These are phyloP conservation scores for Botrytis aclada DNA, from an alignment of 2,329 filamentous ascomycete genomes.

Conservation along the genomic window DNA sequence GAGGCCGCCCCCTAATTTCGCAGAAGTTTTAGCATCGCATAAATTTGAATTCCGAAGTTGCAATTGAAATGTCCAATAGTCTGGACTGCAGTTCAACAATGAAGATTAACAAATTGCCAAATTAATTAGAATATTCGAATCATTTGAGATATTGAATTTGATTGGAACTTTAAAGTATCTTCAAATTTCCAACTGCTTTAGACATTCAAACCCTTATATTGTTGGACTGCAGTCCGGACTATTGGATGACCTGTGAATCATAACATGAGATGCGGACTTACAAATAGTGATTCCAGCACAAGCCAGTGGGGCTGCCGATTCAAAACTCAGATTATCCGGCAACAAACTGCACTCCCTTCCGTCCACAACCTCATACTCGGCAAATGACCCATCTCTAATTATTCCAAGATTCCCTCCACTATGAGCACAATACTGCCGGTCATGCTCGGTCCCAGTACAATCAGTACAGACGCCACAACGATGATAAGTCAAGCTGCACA, in stretches of 20 bases:
- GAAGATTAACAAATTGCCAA: too few relatives aligned
- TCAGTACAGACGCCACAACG: conserved; percentile 52
- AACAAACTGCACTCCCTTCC: conserved; percentile 45
- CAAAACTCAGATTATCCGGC: conserved; percentile 48
- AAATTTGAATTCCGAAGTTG: not conserved
- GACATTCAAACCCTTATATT: too few relatives aligned
- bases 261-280: not conserved
- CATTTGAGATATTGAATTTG: too few relatives aligned
- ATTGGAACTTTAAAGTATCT: too few relatives aligned
- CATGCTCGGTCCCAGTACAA: conserved; percentile 49
- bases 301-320: conserved; percentile 53
- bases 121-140: too few relatives aligned
- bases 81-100: too few relatives aligned
- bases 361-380: conserved; percentile 54
- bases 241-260: too few relatives aligned
- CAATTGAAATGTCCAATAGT: too few relatives aligned
- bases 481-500: conserved; percentile 52
- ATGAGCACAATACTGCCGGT: conserved; percentile 51
- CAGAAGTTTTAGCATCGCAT: not conserved
- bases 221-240: too few relatives aligned
- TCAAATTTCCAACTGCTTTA: too few relatives aligned
- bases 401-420: conserved; percentile 49
- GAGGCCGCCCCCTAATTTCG: conserved; percentile 35
- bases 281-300: conserved; percentile 48
- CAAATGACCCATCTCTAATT: conserved; percentile 52